Evolutionary conservation across 345 rosid genomes (phyloP).

Genomic region (Eucalyptus pauciflora): DNA sequence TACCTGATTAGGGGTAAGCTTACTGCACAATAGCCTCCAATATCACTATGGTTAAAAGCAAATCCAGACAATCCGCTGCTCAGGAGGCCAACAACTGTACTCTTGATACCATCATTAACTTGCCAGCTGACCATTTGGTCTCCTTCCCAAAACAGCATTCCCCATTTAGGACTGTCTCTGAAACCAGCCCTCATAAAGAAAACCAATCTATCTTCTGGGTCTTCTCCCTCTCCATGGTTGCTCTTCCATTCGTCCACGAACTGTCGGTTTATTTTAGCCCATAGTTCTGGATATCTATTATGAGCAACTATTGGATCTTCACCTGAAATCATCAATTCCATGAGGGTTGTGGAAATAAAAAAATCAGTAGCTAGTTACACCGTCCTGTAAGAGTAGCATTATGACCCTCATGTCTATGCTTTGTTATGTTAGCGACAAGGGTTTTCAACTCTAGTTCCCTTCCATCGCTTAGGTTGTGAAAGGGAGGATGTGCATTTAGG

Average conservation of each 20-base stretch:
- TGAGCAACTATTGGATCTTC: constrained; percentile 65
- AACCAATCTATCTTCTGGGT: constrained; percentile 33
- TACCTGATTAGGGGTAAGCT: constrained; percentile 44
- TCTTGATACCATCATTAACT: constrained; percentile 62
- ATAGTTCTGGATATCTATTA: constrained; percentile 68
- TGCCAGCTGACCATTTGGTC: constrained; percentile 89
- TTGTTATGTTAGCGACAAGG: neutral
- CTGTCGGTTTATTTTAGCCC: constrained; percentile 64
- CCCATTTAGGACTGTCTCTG: constrained; percentile 64
- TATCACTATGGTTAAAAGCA: constrained; percentile 70
- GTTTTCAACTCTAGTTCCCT: neutral
- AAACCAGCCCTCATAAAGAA: constrained; percentile 77
- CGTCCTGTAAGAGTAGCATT: neutral
- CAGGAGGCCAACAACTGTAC: constrained; percentile 54
- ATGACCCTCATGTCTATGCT: neutral
- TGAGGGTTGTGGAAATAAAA: neutral
- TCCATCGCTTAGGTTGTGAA: neutral
- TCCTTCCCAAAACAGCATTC: constrained; percentile 76
- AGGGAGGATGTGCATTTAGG: neutral
- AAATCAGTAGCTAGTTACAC: neutral
- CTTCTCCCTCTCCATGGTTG: constrained; percentile 6
- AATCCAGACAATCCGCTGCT: constrained; percentile 62
- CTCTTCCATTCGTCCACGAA: constrained; percentile 59
- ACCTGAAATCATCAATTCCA: constrained; percentile 14
- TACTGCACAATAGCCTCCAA: constrained; percentile 63